phyloP scores from a whole-genome alignment of 257 asterid genomes.

The Ocimum tenuiflorum region DNA sequence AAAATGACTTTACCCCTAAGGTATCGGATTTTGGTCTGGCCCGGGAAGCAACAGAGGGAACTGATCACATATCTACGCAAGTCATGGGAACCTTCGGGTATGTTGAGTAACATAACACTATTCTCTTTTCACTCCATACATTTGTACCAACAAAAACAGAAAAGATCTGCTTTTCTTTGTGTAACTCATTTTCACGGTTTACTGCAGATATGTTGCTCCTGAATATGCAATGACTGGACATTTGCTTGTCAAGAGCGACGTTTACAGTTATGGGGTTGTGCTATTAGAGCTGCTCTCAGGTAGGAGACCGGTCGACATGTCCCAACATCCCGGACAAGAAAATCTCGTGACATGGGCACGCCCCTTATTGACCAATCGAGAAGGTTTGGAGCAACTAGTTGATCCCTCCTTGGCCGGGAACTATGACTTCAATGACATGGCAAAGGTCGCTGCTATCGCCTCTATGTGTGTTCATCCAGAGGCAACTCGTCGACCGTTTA shows the following conservation, averaged over 20 bases:
- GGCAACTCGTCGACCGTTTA: conserved; percentile 91
- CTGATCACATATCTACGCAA: conserved; percentile 81
- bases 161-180: too few species aligned
- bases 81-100: conserved; percentile 99
- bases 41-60: conserved; percentile 91
- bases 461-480: conserved; percentile 89
- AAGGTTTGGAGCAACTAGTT: conserved; percentile 70
- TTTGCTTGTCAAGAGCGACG: conserved; percentile 84
- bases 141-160: background rate
- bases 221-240: conserved; percentile 98
- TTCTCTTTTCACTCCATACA: too few species aligned
- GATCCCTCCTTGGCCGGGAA: conserved; percentile 76
- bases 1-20: conserved; percentile 87
- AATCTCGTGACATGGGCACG: conserved; percentile 97
- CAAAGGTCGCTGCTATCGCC: conserved; percentile 90
- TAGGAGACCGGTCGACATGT: conserved; percentile 84
- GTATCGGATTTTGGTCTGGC: conserved; percentile 97
- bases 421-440: conserved; percentile 80
- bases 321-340: conserved; percentile 85
- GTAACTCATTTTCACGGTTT: too few species aligned
- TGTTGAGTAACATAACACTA: too few species aligned
- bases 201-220: conserved; percentile 78
- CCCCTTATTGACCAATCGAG: conserved; percentile 63
- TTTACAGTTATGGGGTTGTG: conserved; percentile 86
- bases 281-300: conserved; percentile 78